A percentile compares a stretch with the other conserved stretches of the same genome.
Evolutionary conservation across 2,329 filamentous ascomycete genomes (phyloP).

Genomic region (Coniochaeta prunicola): DNA sequence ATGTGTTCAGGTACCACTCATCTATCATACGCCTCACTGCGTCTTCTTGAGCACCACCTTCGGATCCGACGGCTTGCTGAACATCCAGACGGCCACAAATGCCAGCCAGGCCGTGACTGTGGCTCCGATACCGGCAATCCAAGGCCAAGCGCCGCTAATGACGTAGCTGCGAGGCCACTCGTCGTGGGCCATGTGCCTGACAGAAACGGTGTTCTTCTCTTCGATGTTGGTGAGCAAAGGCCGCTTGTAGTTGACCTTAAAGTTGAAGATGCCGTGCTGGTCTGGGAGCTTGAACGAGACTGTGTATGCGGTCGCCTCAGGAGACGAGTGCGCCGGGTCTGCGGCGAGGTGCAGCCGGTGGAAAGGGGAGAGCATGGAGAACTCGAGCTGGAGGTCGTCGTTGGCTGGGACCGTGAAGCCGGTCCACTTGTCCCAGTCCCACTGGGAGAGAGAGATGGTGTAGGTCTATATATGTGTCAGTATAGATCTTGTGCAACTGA

Average conservation of each 20-base stretch:
- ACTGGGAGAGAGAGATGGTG: constrained; percentile 84
- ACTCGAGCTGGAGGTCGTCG: constrained; percentile 87
- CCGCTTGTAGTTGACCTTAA: constrained; percentile 93
- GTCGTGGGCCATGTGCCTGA: constrained; percentile 94
- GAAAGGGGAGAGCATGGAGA: constrained; percentile 98
- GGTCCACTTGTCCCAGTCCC: constrained; percentile 62
- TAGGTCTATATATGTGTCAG: constrained; percentile 55
- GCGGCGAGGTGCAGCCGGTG: constrained; percentile 71
- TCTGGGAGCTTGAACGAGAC: constrained; percentile 78
- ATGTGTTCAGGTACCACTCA: not conserved
- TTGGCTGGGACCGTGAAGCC: constrained; percentile 63
- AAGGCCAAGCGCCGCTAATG: constrained; percentile 90
- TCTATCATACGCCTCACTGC: constrained; percentile 24
- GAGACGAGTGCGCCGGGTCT: constrained; percentile 37
- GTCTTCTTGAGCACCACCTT: constrained; percentile 35
- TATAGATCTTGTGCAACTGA: constrained; percentile 2
- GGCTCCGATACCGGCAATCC: constrained; percentile 80
- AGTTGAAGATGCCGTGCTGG: constrained; percentile 99
- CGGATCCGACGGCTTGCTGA: constrained; percentile 40
- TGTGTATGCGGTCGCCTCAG: constrained; percentile 66
- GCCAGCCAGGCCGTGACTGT: constrained; percentile 78
- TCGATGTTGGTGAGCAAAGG: constrained; percentile 85
- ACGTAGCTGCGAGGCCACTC: constrained; percentile 89
- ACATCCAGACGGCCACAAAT: constrained; percentile 88
- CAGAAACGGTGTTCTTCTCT: constrained; percentile 90